phyloP scores from a whole-genome alignment of 305 asterid species.

The Euphrasia arctica region DNA sequence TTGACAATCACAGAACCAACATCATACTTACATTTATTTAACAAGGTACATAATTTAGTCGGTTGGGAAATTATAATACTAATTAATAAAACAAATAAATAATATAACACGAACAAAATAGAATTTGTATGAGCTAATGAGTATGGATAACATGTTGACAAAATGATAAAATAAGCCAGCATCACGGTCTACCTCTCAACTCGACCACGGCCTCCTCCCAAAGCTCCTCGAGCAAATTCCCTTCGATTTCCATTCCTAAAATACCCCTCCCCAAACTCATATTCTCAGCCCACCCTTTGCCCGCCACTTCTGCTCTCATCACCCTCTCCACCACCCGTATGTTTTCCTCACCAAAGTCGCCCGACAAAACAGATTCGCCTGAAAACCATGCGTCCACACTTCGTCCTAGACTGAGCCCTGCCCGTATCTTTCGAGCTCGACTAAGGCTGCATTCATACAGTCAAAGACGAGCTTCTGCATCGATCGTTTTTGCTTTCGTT shows the following conservation, averaged over 20 bases:
- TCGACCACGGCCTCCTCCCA: conserved; percentile 62
- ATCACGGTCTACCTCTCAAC: conserved; percentile 51
- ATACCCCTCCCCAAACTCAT: conserved; percentile 53
- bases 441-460: conserved; percentile 60
- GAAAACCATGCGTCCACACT: conserved; percentile 71
- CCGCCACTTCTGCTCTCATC: conserved; percentile 68
- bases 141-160: conserved; percentile 12
- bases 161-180: conserved; percentile 23
- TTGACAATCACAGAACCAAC: background rate
- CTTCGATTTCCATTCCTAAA: conserved; percentile 68
- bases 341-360: conserved; percentile 46
- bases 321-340: conserved; percentile 59
- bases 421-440: conserved; percentile 56
- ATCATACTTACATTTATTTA: background rate
- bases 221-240: conserved; percentile 66
- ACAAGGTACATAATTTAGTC: too few species aligned
- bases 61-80: too few species aligned
- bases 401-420: conserved; percentile 53
- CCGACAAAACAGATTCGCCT: conserved; percentile 35
- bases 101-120: too few species aligned
- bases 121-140: too few species aligned
- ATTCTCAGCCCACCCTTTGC: conserved; percentile 62
- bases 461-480: conserved; percentile 78
- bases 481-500: conserved; percentile 62
- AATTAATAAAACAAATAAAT: too few species aligned